A percentile compares a stretch with the other conserved stretches of the same genome.
These are phyloP conservation scores for Gymnopilus dilepis DNA, from an alignment of 768 basidiomycete genomes.

Conservation along the genomic window DNA sequence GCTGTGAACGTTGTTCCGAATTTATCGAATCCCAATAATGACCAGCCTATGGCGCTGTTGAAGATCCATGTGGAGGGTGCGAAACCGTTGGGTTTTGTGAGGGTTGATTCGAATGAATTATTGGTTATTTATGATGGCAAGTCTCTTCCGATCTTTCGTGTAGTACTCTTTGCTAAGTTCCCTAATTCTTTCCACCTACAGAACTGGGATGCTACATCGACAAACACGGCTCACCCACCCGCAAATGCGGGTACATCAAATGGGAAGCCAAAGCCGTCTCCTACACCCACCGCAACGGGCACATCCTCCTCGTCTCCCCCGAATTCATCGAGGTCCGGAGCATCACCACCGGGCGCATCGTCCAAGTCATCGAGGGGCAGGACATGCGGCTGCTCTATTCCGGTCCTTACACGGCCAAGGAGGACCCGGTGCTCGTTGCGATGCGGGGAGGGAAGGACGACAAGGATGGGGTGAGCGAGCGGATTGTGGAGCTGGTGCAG, in stretches of 20 bases:
- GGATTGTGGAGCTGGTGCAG: conserved; percentile 70
- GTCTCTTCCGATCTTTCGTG: conserved; percentile 24
- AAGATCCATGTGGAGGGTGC: conserved; percentile 62
- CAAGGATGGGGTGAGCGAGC: conserved; percentile 60
- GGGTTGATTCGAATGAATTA: conserved; percentile 57
- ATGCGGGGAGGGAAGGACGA: conserved; percentile 69
- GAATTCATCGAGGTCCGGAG: conserved; percentile 80
- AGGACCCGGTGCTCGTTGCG: conserved; percentile 62
- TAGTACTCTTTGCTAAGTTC: neutral
- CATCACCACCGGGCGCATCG: conserved; percentile 64
- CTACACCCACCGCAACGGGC: conserved; percentile 63
- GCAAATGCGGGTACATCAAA: conserved; percentile 66
- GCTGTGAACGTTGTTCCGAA: conserved; percentile 62
- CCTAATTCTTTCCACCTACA: conserved; percentile 29
- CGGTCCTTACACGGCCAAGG: conserved; percentile 39
- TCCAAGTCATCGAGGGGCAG: conserved; percentile 80
- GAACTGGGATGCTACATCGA: conserved; percentile 81
- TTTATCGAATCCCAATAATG: conserved; percentile 45
- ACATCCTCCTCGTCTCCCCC: conserved; percentile 75
- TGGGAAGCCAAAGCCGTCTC: conserved; percentile 78
- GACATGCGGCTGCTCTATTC: conserved; percentile 72
- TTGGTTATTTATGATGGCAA: conserved; percentile 78
- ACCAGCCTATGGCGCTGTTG: conserved; percentile 51
- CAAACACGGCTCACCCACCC: conserved; percentile 67
- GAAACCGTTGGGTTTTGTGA: conserved; percentile 72